Conservation (phyloP, 1,284 basidiomycete species). For the Coriolopsis trogii region DNA sequence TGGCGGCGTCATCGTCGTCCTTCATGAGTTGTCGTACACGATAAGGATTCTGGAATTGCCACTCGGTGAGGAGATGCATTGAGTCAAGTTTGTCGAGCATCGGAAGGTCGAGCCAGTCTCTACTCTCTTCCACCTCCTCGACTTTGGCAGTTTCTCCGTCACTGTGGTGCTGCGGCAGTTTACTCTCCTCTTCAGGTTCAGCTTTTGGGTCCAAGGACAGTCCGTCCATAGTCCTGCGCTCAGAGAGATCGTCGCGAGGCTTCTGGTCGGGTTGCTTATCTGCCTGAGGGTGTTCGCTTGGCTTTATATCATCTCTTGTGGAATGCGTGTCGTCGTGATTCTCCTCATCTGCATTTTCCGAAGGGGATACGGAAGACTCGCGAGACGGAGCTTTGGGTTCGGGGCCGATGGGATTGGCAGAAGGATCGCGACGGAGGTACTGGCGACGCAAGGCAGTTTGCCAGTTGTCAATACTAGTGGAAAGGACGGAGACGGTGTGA, state of each 20-base stretch:
- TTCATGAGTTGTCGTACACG: slow-evolving; percentile 73
- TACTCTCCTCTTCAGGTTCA: slow-evolving; percentile 19
- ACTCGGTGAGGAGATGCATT: slow-evolving; percentile 71
- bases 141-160: background rate
- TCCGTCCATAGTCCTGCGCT: background rate
- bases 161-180: slow-evolving; percentile 16
- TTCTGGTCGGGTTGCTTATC: background rate
- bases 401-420: slow-evolving; percentile 70
- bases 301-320: background rate
- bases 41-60: slow-evolving; percentile 79
- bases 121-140: slow-evolving; percentile 37
- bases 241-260: slow-evolving; percentile 3
- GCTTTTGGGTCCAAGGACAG: slow-evolving; percentile 10
- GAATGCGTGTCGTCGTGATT: background rate
- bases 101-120: slow-evolving; percentile 70
- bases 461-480: slow-evolving; percentile 70
- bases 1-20: slow-evolving; percentile 71
- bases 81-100: slow-evolving; percentile 80
- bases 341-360: slow-evolving; percentile 9
- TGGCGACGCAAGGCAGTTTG: slow-evolving; percentile 72
- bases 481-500: slow-evolving; percentile 7
- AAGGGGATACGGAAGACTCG: slow-evolving; percentile 30
- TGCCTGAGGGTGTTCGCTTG: no score
- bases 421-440: slow-evolving; percentile 68
- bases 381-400: slow-evolving; percentile 40